These are phyloP conservation scores for Diaporthe citrichinensis DNA, from an alignment of 2,329 filamentous ascomycete species.

Conservation along the genomic window DNA sequence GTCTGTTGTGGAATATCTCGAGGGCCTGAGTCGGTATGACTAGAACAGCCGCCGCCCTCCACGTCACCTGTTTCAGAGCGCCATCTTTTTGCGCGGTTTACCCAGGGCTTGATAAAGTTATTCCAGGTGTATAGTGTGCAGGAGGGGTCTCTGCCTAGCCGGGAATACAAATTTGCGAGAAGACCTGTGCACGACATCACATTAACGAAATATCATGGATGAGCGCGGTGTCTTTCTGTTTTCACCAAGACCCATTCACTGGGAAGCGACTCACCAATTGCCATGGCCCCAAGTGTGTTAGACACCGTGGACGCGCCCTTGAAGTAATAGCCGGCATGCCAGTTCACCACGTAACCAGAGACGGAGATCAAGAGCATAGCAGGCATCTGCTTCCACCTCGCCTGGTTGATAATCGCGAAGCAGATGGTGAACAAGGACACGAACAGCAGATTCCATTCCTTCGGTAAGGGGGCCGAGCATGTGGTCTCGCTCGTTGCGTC, in stretches of 20 bases:
- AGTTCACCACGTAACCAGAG: neutral
- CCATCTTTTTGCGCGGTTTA: neutral
- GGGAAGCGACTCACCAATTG: neutral
- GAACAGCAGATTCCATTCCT: neutral
- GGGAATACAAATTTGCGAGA: neutral
- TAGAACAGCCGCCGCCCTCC: neutral
- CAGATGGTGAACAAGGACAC: slow-evolving; percentile 1
- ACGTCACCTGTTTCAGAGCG: neutral
- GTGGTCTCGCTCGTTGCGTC: neutral
- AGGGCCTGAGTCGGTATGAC: neutral
- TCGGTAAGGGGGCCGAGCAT: neutral
- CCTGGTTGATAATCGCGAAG: slow-evolving; percentile 4
- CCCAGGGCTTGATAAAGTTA: neutral
- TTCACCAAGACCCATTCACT: no score
- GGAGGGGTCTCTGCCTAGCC: neutral
- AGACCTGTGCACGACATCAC: neutral
- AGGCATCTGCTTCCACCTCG: neutral
- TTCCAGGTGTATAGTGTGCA: neutral
- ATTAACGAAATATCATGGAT: neutral
- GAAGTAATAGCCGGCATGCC: slow-evolving; percentile 1
- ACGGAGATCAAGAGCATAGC: slow-evolving; percentile 10
- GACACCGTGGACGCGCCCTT: neutral
- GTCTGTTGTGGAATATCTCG: neutral
- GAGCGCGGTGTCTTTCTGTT: neutral
- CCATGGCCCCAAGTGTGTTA: neutral